Base-by-base conservation (phyloP, 2,329 filamentous ascomycete genomes). In the Chaetomiaceae sp. region DNA sequence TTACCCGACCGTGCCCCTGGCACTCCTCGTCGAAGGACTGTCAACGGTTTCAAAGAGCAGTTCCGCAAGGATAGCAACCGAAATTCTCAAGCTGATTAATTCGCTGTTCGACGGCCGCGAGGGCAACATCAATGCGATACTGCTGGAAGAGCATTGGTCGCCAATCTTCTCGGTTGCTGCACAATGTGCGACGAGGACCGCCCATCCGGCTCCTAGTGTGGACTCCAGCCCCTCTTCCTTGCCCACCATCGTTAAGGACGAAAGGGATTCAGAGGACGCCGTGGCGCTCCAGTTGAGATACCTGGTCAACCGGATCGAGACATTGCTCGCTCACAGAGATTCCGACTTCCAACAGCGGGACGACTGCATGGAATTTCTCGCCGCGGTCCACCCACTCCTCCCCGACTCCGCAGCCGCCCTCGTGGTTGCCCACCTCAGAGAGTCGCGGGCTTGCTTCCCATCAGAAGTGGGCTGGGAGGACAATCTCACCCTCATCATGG, bases 381-480 rank as follows among this genome's bases (percentile, higher is more conserved):
- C 81, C 27, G 73, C 77, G 22, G 77, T 88, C 15, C 80, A 85
- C 51, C 71, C 73, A 15, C 76, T 82, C 33, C 75, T 90, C 8
- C 83, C 83, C 6, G 83, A 90, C 63, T 78, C 80, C 4, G 80
- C 82, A 8, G 84, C 80, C 1, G 78, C 78, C 43, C 72, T 85
- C 11, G 78, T 89, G 22, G 76, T 90, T 39, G 78, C 82, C 40
- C 83, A 88, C 64, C 87, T 85, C 59, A 78, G 79, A 51, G 81
- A 88, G 49, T 85, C 87, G 59, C 77, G 85, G 42, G 84, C 82
- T 62, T 87, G 88, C 61, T 86, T 85, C 40, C 87, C 87, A 2
- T 88, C 87, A 0, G 85, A 89, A 61, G 69, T 77, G 43, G 74
- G 81, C 33, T 91, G 87, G 87, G 77, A 86, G 57, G 70, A 77